A percentile compares a stretch with the other conserved stretches of the same genome.
phyloP scores from a whole-genome alignment of 495 filamentous ascomycete genomes.

The Haplographium delicatum region DNA sequence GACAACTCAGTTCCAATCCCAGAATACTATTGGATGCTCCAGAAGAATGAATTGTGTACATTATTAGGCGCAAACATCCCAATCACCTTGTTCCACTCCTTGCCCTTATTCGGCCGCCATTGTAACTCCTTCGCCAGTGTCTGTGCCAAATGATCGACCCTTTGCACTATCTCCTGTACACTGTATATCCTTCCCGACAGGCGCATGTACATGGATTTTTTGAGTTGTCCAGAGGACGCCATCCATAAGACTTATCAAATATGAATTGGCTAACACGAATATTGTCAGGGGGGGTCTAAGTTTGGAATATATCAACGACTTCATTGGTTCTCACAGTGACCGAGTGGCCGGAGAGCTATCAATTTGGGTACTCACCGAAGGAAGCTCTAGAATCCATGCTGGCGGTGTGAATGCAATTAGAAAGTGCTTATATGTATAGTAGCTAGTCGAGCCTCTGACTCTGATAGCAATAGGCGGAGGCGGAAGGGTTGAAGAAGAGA shows the following conservation, averaged over 20 bases:
- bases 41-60: constrained; percentile 42
- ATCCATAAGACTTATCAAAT: constrained; percentile 66
- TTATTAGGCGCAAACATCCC: constrained; percentile 77
- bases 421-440: too few species aligned
- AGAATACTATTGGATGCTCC: neutral
- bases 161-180: constrained; percentile 55
- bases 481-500: too few species aligned
- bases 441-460: too few species aligned
- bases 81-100: constrained; percentile 82
- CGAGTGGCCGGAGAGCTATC: neutral
- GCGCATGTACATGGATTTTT: constrained; percentile 78
- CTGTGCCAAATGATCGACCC: constrained; percentile 65
- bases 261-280: constrained; percentile 78
- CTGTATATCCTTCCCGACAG: constrained; percentile 69
- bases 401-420: constrained; percentile 78
- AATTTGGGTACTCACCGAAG: constrained; percentile 5
- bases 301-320: neutral
- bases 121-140: constrained; percentile 66
- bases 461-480: too few species aligned
- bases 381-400: constrained; percentile 59
- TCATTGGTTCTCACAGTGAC: neutral
- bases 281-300: constrained; percentile 51
- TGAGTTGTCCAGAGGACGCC: constrained; percentile 57
- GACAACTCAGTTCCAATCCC: neutral
- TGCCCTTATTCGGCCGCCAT: constrained; percentile 68